Evolutionary conservation across 371 early-diverging fungal genomes (phyloP).

Genomic region (Lichtheimia hyalospora): DNA sequence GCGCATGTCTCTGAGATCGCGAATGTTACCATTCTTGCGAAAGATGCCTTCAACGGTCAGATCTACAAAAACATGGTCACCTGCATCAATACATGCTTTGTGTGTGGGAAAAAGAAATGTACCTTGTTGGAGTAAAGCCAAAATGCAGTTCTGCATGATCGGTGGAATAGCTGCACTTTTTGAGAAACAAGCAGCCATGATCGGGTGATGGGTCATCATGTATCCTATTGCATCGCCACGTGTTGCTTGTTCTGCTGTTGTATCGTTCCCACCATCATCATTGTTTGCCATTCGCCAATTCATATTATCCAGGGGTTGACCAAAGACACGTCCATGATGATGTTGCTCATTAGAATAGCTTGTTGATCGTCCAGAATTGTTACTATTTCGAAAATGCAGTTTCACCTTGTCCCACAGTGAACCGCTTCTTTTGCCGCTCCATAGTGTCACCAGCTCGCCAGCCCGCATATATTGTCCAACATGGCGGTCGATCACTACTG

Average conservation of each 20-base stretch:
- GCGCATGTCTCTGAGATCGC: conserved; percentile 74
- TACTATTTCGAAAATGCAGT: conserved; percentile 11
- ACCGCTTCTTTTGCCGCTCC: conserved; percentile 51
- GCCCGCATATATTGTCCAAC: conserved; percentile 54
- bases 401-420: conserved; percentile 64
- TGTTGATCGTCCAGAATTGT: conserved; percentile 7
- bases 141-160: conserved; percentile 81
- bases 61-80: conserved; percentile 47
- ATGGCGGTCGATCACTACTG: conserved; percentile 60
- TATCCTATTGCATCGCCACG: conserved; percentile 32
- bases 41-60: conserved; percentile 94
- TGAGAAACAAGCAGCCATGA: conserved; percentile 37
- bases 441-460: conserved; percentile 60
- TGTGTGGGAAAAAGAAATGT: conserved; percentile 10
- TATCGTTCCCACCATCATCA: too few relatives aligned
- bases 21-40: conserved; percentile 96
- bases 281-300: too few relatives aligned
- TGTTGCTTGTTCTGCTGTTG: not conserved
- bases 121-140: conserved; percentile 74
- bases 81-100: not conserved
- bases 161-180: conserved; percentile 68
- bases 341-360: not conserved
- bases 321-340: too few relatives aligned
- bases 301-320: too few relatives aligned
- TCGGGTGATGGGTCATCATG: conserved; percentile 64